Evolutionary conservation across 371 early-diverging fungal species (phyloP), one percentile per base, ranked within the genome.

Genomic region (Mortierella sp.): DNA sequence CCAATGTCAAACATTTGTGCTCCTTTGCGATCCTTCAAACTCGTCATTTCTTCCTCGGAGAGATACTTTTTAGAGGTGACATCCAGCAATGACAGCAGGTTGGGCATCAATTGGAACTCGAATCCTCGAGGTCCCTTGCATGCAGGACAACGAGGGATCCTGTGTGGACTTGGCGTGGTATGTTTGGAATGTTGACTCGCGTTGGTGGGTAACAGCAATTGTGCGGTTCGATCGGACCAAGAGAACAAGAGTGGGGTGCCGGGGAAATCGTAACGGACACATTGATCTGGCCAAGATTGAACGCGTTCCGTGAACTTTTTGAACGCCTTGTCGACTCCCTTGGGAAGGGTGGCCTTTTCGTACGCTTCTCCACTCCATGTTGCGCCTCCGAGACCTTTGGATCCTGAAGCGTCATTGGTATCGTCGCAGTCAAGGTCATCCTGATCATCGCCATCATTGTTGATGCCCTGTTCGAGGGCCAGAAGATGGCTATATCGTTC

Each of bases 31-130:
- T 64, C 69, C 48, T 82, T 62, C 47, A 61, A 45, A 0, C 51
- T 62, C 19, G 64, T 46, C 38, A 64, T 52, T 18, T 78, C 79
- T 16, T 80, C 80, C 18, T 52, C 61, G 9, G 67, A 72, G 30
- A 63, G 30, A 46, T 72, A 60, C 45, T 58, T 57, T 55, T 65
- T 72, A 21, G 86, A 80, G 0, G 80, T 68, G 6, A 80, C 82
- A 18, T 82, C 87, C 23, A 96, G 85, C 21, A 92, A 58, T 0
- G 89, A 86, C 39, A 97, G 73, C 18, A 93, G 67, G 56, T 89
- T 90, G 1, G 98, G 97, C 96, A 97, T 96, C 57, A 97, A 68
- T 70, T 97, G 97, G 57, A 90, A 89, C 80, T 97, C 97, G 78
- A 94, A 97, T 9, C 87, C 85, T n/a, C 96, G 86, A n/a, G 81